Evolutionary conservation across 140 eudicot genomes (phyloP), one percentile per base, ranked within the genome.

Genomic region (Senecio squalidus): DNA sequence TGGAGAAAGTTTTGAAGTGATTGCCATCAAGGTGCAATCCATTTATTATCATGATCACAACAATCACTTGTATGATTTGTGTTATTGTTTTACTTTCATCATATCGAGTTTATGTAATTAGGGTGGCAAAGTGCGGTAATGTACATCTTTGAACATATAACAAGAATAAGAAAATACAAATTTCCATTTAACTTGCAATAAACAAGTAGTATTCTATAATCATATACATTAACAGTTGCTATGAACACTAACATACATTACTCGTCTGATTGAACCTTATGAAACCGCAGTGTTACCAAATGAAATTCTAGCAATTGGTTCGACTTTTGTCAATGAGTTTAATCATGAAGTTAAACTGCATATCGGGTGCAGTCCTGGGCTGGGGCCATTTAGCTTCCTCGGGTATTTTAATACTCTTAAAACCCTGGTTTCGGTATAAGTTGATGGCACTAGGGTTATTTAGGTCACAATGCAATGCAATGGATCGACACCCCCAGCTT

Each of bases 321-420:
- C 38, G 56, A 55, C 46, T 59, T 30, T 60, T 72, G 39, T 72
- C 62, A 16, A 78, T 63, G 33, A 83, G 88, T 75, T 91, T 91
- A 91, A 91, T 81, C 98, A 91, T 86, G 80, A 91, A 86, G 72
- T 59, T 69, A 75, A 91, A 91, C 62, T 81, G 78, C 64, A 86
- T 69, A 40, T 86, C 96, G 1, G 80, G 78, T 8, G 91, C 47
- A 5, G 84, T 78, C 71, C 68, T 81, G 9, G 98, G 98, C 33
- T 80, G 95, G 23, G 98, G 98, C 96, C 98, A 91, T 11, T 78
- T 78, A 6, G 96, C 94, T n/a, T 84, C 98, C 61, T 78, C 85
- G 0, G 94, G 98, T 5, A 86, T 67, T 72, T 72, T 83, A 22
- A 86, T 73, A 45, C 75, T 48, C 58, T 33, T 86, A 68, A 80